These are phyloP conservation scores for Paracoccidioides brasiliensis DNA, from an alignment of 2,329 filamentous ascomycete species.

Conservation along the genomic window DNA sequence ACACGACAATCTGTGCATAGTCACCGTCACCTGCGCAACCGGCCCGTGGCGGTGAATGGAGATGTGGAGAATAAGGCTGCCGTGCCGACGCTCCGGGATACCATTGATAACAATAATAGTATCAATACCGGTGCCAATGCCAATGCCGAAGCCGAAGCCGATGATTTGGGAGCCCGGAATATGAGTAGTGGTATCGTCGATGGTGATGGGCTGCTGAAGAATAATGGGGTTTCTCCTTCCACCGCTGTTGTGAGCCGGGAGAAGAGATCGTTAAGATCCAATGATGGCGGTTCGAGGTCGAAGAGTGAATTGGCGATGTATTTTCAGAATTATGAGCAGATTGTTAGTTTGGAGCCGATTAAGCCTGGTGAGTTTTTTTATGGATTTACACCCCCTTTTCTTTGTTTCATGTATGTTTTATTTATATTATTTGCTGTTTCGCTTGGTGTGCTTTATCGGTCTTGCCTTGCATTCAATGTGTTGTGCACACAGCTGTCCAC, in stretches of 20 bases:
- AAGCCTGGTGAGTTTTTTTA: conserved; percentile 50
- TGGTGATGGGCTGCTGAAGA: not conserved
- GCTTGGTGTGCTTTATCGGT: not conserved
- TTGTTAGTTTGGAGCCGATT: conserved; percentile 73
- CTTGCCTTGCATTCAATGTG: not conserved
- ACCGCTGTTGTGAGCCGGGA: conserved; percentile 26
- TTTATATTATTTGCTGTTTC: not conserved
- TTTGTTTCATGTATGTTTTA: conserved; percentile 17
- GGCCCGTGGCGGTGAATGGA: conserved; percentile 6
- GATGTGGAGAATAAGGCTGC: conserved; percentile 3
- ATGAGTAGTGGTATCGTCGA: not conserved
- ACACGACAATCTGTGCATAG: conserved; percentile 7
- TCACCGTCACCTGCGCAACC: not conserved
- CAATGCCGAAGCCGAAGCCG: not conserved
- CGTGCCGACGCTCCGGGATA: not conserved
- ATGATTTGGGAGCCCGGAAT: not conserved
- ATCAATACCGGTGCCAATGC: not conserved
- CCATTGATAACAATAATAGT: not conserved
- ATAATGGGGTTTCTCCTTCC: conserved; percentile 4
- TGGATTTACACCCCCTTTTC: not conserved
- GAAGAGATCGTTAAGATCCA: conserved; percentile 68
- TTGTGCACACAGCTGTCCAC: no score
- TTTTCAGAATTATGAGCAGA: conserved; percentile 87
- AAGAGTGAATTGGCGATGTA: conserved; percentile 87
- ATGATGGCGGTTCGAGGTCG: conserved; percentile 66